Percentiles rank a stretch among this genome's conserved stretches.
Evolutionary conservation across 169 alveolate genomes (phyloP).

Genomic region (Ichthyophthirius multifiliis): DNA sequence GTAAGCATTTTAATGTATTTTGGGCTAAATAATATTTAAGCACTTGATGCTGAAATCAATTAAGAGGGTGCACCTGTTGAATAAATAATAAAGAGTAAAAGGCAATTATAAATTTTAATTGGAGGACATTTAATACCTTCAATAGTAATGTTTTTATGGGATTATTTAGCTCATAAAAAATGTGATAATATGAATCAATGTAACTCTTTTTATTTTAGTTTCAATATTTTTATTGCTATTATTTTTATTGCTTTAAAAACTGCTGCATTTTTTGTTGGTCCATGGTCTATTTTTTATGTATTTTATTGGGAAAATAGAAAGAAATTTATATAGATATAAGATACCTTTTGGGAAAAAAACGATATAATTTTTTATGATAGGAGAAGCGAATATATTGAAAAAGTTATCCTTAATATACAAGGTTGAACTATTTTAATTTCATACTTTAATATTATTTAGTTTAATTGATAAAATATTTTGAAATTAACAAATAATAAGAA

Average conservation of each 20-base stretch:
- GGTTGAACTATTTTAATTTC: too few species aligned
- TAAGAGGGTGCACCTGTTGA: neutral
- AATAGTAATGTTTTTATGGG: neutral
- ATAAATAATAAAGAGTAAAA: neutral
- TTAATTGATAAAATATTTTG: too few species aligned
- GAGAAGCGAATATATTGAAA: too few species aligned
- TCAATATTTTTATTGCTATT: neutral
- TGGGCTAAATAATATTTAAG: neutral
- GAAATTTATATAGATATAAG: too few species aligned
- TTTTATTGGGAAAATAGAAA: slow-evolving; percentile 4
- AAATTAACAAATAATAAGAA: too few species aligned
- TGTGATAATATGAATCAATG: neutral
- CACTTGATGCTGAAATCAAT: neutral
- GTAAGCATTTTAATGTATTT: neutral
- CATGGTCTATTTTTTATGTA: neutral
- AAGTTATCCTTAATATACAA: too few species aligned
- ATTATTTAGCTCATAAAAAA: neutral
- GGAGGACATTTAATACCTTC: neutral
- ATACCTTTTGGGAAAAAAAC: too few species aligned
- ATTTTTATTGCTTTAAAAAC: neutral
- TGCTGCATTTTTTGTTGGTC: neutral
- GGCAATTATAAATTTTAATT: neutral
- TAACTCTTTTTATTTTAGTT: neutral
- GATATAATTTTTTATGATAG: too few species aligned
- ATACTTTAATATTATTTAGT: too few species aligned